Evolutionary conservation across 352 stramenopile genomes (phyloP), one percentile per base, ranked within the genome.

Genomic region (Globisporangium spiculum): DNA sequence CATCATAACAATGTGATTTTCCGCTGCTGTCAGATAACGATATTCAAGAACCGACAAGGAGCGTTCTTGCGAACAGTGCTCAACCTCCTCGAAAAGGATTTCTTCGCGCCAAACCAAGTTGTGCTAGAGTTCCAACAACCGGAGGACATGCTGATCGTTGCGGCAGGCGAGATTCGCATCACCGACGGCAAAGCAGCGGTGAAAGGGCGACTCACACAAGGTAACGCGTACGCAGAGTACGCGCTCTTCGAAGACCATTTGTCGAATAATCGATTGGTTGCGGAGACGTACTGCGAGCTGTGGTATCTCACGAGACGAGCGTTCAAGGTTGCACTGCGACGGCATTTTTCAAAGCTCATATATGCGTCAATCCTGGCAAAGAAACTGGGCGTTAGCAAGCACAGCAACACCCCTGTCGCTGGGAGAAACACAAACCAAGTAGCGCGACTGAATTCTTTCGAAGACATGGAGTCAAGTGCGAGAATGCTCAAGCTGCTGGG

Each of bases 81-180:
- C 54, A 70, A 70, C 1, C 61, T 76, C 0, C 68, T 89, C 14
- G 65, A 83, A 36, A 75, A 74, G 18, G 79, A 89, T 32, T 84
- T 84, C 53, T 87, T 83, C 30, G 54, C 76, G n/a, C 81, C 81
- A 9, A 73, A 75, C 1, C 75, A 89, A 41, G 68, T 65, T 0
- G 24, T 87, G 6, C 30, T 86, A 7, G 41, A 64, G 0, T 27
- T 66, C 14, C 66, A 69, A 10, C 75, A 84, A 44, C 65, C 70
- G 10, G 81, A 87, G 27, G 81, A 89, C 50, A 84, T 89, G 75
- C 70, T 84, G n/a, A 81, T 86, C 34, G 67, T 89, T 6, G 77
- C 73, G 0, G 67, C 64, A n/a, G 81, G 81, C 22, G 76, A 85
- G 63, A 72, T 89, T 12, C 60, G 68, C 4, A 69, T 89, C 20